Base-by-base conservation (phyloP, 2,329 filamentous ascomycete genomes). In the Fusarium anthophilum region DNA sequence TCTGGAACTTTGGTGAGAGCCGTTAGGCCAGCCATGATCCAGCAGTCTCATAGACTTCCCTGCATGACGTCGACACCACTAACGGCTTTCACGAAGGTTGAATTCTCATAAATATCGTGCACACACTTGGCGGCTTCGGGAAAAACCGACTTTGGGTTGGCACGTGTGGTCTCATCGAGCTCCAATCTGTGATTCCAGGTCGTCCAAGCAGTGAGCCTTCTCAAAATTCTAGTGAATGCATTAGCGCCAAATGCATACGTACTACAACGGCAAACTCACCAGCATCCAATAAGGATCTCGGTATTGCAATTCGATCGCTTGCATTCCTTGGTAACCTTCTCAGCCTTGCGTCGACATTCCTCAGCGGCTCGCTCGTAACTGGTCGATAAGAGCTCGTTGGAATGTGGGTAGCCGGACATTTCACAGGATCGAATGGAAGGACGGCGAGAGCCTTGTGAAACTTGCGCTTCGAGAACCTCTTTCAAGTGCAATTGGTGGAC, bases 31-130 rank as follows among this genome's bases (percentile, higher is more conserved):
- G n/a, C n/a, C n/a, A n/a, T n/a, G n/a, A n/a, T n/a, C n/a, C n/a
- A n/a, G n/a, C n/a, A n/a, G n/a, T n/a, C n/a, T n/a, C 93, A 94
- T 43, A 93, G 88, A 45, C 87, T 88, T 6, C 94, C 94, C 78
- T 96, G 93, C 78, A 93, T 93, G 66, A 95, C 90, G 80, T 96
- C 93, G 63, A 90, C 90, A 18, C 92, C 91, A 74, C 91, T 90
- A 66, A 94, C 85, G 56, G 90, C 91, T 57, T 84, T 82, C 82
- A 90, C 83, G 79, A 96, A 96, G 6, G 88, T 90, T 2, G 93
- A 92, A 26, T 91, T 90, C 73, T 94, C 91, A 76, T 83, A n/a
- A n/a, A n/a, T n/a, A n/a, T n/a, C n/a, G n/a, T n/a, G n/a, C n/a
- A n/a, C n/a, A n/a, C n/a, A n/a, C n/a, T n/a, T n/a, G n/a, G n/a